A percentile compares a stretch with the other conserved stretches of the same genome.
phyloP scores from a whole-genome alignment of 352 stramenopile genomes.

The Peronospora tabacina region DNA sequence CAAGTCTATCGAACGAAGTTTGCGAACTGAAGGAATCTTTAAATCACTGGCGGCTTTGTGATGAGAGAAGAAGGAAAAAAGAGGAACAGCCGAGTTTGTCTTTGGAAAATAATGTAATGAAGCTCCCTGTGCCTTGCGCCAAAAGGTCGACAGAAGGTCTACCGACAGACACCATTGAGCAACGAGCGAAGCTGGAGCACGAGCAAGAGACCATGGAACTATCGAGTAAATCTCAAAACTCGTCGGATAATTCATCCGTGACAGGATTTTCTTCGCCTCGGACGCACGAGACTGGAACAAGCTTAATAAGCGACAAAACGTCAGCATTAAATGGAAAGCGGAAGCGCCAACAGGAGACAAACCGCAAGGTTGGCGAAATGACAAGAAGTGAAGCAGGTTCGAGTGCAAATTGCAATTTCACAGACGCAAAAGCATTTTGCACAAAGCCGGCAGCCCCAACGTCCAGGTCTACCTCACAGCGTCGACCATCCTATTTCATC shows the following conservation, averaged over 20 bases:
- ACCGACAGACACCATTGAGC: not conserved
- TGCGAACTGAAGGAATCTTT: conserved; percentile 43
- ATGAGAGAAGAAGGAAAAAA: conserved; percentile 43
- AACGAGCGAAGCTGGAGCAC: not conserved
- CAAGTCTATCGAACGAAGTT: conserved; percentile 20
- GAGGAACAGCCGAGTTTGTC: conserved; percentile 6
- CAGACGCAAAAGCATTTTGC: conserved; percentile 10
- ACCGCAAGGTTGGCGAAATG: not conserved
- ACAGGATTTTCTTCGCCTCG: not conserved
- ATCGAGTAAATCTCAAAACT: not conserved
- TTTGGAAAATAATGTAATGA: not conserved
- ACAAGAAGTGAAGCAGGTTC: not conserved
- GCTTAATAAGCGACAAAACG: not conserved
- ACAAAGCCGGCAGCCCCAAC: not conserved
- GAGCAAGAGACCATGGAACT: not conserved
- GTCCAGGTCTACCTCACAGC: not conserved
- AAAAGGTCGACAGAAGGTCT: not conserved
- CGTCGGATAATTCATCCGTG: not conserved
- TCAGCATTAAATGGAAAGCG: not conserved
- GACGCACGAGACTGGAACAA: not conserved
- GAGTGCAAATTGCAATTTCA: conserved; percentile 1
- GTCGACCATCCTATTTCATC: conserved; percentile 33
- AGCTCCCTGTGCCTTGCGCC: not conserved
- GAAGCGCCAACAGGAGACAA: conserved; percentile 6
- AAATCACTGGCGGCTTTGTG: conserved; percentile 40